Evolutionary conservation across 2,329 filamentous ascomycete species (phyloP).

Genomic region (Thyridium curvatum): DNA sequence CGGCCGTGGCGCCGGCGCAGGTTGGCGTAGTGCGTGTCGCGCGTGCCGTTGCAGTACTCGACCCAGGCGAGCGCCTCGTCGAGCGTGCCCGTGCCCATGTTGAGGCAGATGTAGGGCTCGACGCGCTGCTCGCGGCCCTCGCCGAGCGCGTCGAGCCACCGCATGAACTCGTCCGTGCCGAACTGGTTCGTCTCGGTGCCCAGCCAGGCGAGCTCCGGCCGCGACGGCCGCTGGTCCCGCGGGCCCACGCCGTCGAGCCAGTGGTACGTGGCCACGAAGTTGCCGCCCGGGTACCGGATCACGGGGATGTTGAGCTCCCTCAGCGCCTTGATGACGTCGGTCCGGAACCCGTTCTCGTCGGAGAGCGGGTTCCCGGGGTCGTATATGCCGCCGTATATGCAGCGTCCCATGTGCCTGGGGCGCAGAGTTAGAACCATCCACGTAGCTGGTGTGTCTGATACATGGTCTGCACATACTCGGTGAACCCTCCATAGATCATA

Average conservation of each 20-base stretch:
- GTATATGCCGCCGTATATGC: conserved; percentile 83
- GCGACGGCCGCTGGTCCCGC: conserved; percentile 55
- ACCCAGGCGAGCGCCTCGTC: conserved; percentile 64
- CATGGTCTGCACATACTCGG: conserved; percentile 51
- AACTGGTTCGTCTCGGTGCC: conserved; percentile 73
- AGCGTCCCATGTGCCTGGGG: conserved; percentile 75
- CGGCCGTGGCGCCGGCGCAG: conserved; percentile 69
- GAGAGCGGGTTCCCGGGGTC: conserved; percentile 69
- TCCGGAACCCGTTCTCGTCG: conserved; percentile 68
- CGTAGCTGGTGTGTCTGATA: too few species aligned
- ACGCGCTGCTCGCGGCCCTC: conserved; percentile 54
- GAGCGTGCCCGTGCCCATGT: conserved; percentile 69
- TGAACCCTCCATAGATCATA: conserved; percentile 80
- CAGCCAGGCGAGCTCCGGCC: conserved; percentile 74
- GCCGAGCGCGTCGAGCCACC: conserved; percentile 67
- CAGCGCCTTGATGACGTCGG: conserved; percentile 69
- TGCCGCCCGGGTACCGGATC: conserved; percentile 75
- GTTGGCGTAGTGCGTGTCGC: conserved; percentile 76
- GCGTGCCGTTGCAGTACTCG: conserved; percentile 79
- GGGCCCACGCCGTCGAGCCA: conserved; percentile 80
- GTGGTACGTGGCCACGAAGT: conserved; percentile 80
- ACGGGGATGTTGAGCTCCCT: conserved; percentile 71
- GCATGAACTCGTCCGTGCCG: conserved; percentile 81
- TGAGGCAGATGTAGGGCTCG: conserved; percentile 74
- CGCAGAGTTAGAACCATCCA: background rate